phyloP scores from a whole-genome alignment of 1,284 basidiomycete species.

The Inonotus hispidus region DNA sequence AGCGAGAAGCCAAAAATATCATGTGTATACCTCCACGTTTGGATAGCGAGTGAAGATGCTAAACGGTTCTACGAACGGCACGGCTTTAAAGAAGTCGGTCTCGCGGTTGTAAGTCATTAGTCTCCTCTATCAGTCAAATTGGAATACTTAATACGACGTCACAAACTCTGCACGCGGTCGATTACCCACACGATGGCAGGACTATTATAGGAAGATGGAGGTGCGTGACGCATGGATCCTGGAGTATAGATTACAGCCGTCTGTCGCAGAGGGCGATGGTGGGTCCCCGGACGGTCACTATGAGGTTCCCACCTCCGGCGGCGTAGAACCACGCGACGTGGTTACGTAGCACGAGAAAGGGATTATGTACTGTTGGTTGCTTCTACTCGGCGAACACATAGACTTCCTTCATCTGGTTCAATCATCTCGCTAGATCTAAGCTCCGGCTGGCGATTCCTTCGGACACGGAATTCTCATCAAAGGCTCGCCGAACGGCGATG shows the following conservation, averaged over 20 bases:
- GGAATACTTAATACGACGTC: background rate
- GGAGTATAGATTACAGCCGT: constrained; percentile 41
- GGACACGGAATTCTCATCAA: constrained; percentile 4
- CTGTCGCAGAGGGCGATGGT: background rate
- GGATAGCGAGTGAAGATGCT: constrained; percentile 64
- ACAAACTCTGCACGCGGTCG: background rate
- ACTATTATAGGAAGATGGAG: constrained; percentile 78
- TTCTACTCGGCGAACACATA: background rate
- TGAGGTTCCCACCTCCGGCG: constrained; percentile 3
- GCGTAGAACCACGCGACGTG: constrained; percentile 1
- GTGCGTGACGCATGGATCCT: constrained; percentile 79
- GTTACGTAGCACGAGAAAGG: background rate
- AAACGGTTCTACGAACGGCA: constrained; percentile 75
- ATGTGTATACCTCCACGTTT: constrained; percentile 74
- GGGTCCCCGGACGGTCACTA: background rate
- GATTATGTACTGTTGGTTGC: background rate
- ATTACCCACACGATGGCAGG: constrained; percentile 29
- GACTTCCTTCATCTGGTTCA: background rate
- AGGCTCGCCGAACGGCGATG: constrained; percentile 1
- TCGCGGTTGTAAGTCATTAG: constrained; percentile 28
- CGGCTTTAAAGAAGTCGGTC: constrained; percentile 61
- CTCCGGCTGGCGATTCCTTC: background rate
- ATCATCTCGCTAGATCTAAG: constrained; percentile 1
- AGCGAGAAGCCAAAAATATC: constrained; percentile 55
- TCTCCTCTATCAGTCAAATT: constrained; percentile 22